phyloP scores from a whole-genome alignment of 305 asterid genomes.

The Fraxinus nigra region DNA sequence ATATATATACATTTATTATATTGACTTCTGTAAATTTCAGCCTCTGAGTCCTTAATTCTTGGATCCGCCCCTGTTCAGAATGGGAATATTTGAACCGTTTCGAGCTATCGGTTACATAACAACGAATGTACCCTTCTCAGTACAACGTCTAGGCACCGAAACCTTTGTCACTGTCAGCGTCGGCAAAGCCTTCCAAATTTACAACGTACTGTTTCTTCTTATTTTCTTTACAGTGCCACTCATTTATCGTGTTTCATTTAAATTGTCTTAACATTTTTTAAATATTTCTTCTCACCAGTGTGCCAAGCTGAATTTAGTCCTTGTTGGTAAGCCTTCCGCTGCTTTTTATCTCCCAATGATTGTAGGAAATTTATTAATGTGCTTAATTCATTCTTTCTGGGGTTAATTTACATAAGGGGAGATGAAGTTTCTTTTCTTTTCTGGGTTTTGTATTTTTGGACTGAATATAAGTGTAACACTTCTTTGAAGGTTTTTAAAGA shows the following conservation, averaged over 20 bases:
- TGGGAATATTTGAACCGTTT: slow-evolving; percentile 85
- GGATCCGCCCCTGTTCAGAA: slow-evolving; percentile 14
- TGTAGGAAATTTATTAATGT: not conserved
- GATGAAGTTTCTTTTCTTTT: not conserved
- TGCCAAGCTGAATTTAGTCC: slow-evolving; percentile 80
- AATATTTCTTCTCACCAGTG: slow-evolving; percentile 44
- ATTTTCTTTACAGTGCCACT: not conserved
- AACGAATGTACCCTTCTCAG: slow-evolving; percentile 68
- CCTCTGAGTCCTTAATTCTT: not conserved
- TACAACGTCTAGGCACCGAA: slow-evolving; percentile 88
- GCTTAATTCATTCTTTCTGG: not conserved
- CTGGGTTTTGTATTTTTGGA: not conserved
- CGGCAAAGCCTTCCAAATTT: slow-evolving; percentile 85
- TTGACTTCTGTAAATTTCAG: not conserved
- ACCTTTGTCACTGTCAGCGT: slow-evolving; percentile 88
- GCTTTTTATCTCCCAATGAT: not conserved
- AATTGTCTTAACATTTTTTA: slow-evolving; percentile 18
- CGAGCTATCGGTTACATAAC: slow-evolving; percentile 85
- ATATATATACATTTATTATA: too few relatives aligned
- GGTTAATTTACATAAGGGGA: not conserved
- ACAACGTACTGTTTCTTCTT: slow-evolving; percentile 46
- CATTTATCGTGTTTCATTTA: not conserved
- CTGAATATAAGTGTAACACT: not conserved
- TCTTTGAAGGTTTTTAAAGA: not conserved
- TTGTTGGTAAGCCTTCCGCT: slow-evolving; percentile 58